Conservation (phyloP, 345 rosid species). For the Lumnitzera racemosa region DNA sequence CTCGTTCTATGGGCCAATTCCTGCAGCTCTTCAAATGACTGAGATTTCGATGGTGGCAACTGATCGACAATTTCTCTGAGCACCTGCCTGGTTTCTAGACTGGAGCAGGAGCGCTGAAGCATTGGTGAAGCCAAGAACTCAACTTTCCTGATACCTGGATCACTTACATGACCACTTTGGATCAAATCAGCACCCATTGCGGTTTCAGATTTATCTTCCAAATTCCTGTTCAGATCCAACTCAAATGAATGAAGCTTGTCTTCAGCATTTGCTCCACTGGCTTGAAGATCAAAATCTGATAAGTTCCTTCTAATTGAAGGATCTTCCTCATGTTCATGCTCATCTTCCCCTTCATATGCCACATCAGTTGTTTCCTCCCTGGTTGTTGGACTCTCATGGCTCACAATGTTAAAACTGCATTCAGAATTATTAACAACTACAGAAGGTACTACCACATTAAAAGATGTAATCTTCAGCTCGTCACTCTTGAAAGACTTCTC, state of each 20-base stretch:
- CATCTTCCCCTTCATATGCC: constrained; percentile 73
- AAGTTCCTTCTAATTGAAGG: constrained; percentile 48
- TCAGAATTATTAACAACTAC: constrained; percentile 12
- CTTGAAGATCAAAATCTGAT: constrained; percentile 46
- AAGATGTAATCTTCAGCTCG: constrained; percentile 30
- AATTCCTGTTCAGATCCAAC: constrained; percentile 11
- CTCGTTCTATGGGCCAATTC: constrained; percentile 12
- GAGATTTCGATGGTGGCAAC: constrained; percentile 32
- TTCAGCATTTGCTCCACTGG: constrained; percentile 13
- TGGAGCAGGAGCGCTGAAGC: constrained; percentile 81
- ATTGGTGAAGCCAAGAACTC: constrained; percentile 56
- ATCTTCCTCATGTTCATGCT: constrained; percentile 60
- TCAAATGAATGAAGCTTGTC: constrained; percentile 6
- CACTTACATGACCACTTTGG: constrained; percentile 69
- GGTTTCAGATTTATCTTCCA: constrained; percentile 7
- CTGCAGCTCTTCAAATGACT: constrained; percentile 27
- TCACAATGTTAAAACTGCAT: constrained; percentile 21
- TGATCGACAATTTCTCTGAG: constrained; percentile 25
- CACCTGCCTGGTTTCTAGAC: constrained; percentile 41
- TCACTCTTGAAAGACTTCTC: constrained; percentile 43
- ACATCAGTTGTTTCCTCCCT: constrained; percentile 32
- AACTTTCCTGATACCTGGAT: constrained; percentile 60
- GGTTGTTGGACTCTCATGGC: constrained; percentile 19
- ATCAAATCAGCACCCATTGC: constrained; percentile 19
- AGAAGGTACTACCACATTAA: constrained; percentile 21